Base-by-base conservation (phyloP, 192 early-diverging fungal genomes). In the Radiomyces spectabilis region DNA sequence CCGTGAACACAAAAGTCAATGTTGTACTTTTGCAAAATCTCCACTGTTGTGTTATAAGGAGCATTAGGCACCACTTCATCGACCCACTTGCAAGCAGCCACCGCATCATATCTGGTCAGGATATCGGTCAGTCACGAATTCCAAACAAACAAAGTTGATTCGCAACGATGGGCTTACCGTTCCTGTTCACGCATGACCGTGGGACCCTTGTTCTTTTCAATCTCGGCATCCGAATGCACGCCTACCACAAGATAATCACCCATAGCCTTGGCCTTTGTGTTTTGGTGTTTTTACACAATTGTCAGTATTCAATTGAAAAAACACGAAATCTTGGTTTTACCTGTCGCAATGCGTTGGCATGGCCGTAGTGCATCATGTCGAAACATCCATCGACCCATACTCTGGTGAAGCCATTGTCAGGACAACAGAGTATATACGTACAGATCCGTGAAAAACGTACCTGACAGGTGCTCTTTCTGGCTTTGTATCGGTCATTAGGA, bases 1-100 rank as follows among this genome's bases (percentile, higher is more conserved):
- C 95, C 95, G 46, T 98, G 95, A 15, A 95, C 93, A 55, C 92
- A 93, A 72, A 89, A 93, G 71, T 95, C 95, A 55, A 90, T 88
- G 61, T 92, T 57, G 78, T 92, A 89, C 51, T 82, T 63, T 66
- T 93, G 85, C 68, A 98, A 74, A 18, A 78, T 65, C 69, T 94
- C 92, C 44, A 98, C 66, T 12, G 82, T 81, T 41, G 95, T 98
- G 51, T 85, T 74, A 65, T 98, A 98, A 12, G 95, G 95, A 34
- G 95, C 95, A 52, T 98, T 78, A 48, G 73, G 77, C 30, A 95
- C 95, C 7, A 98, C 91, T 56, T 86, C 77, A 67, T 98, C 93
- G 2, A 84, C 93, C 95, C 89, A 94, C 65, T 98, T 98, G 83
- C 95, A 98, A 4, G 87, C 93, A 27, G 86, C 90, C 9, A 98